Percentiles rank a stretch among this genome's conserved stretches.
Evolutionary conservation across 2,329 filamentous ascomycete species (phyloP).

Genomic region (Aureobasidium melanogenum): DNA sequence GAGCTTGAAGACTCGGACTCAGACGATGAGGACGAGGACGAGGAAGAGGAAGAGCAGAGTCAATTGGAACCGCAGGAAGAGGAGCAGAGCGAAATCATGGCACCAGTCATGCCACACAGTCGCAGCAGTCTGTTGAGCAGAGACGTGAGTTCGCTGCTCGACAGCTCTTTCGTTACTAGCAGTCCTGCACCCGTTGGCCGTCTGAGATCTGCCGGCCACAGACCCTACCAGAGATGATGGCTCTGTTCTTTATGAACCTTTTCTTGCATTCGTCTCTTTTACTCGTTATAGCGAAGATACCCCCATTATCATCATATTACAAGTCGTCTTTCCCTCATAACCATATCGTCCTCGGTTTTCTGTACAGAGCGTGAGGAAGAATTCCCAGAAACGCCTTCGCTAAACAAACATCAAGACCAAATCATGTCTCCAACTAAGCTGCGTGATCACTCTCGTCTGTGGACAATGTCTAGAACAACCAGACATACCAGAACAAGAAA

Average conservation of each 20-base stretch:
- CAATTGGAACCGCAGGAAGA: constrained; percentile 14
- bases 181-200: constrained; percentile 23
- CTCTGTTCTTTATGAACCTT: background rate
- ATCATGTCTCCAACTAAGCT: background rate
- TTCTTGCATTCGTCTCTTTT: background rate
- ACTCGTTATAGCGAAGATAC: constrained; percentile 8
- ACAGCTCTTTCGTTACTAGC: constrained; percentile 28
- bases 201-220: constrained; percentile 3
- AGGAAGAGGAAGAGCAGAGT: constrained; percentile 22
- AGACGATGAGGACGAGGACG: constrained; percentile 6
- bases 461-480: constrained; percentile 50
- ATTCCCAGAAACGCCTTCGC: background rate
- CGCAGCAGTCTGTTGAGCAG: constrained; percentile 25
- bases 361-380: background rate
- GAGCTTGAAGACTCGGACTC: constrained; percentile 35
- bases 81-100: background rate
- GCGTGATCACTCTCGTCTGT: background rate
- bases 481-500: constrained; percentile 83
- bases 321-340: background rate
- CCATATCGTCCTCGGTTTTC: background rate
- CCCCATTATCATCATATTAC: constrained; percentile 2
- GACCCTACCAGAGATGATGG: constrained; percentile 7
- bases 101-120: background rate
- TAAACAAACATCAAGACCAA: background rate
- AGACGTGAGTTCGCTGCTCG: constrained; percentile 27